A percentile compares a stretch with the other conserved stretches of the same genome.
These are phyloP conservation scores for Aspergillus aculeatus DNA, from an alignment of 2,329 filamentous ascomycete species.

Conservation along the genomic window DNA sequence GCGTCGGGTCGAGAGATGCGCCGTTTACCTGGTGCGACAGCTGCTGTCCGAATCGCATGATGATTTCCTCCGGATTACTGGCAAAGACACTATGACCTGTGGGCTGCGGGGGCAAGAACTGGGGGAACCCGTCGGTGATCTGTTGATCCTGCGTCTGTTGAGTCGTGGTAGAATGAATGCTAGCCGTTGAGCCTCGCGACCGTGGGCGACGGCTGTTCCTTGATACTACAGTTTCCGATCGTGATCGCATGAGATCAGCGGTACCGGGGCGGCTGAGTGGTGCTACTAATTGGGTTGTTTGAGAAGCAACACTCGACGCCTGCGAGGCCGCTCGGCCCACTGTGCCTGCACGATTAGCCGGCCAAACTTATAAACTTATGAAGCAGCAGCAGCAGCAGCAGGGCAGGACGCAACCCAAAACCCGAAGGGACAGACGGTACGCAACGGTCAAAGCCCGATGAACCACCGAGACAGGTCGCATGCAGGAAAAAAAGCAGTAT, in stretches of 20 bases:
- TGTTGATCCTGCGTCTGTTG: conserved; percentile 46
- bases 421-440: background rate
- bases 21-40: conserved; percentile 39
- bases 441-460: background rate
- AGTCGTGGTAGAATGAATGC: conserved; percentile 48
- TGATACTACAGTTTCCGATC: conserved; percentile 43
- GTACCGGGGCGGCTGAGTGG: conserved; percentile 43
- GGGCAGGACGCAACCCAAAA: background rate
- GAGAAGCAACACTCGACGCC: conserved; percentile 37
- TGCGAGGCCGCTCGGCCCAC: conserved; percentile 40
- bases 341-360: conserved; percentile 16
- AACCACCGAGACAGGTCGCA: background rate
- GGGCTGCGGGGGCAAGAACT: conserved; percentile 40
- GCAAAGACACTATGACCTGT: conserved; percentile 38
- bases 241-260: conserved; percentile 41
- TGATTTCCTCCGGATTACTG: conserved; percentile 45
- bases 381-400: conserved; percentile 5
- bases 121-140: conserved; percentile 38
- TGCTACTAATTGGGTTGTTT: conserved; percentile 38
- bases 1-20: conserved; percentile 36
- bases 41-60: conserved; percentile 46
- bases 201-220: conserved; percentile 42
- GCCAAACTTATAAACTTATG: conserved; percentile 6
- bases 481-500: conserved; percentile 17
- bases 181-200: conserved; percentile 48